Conservation (phyloP, 106 monocot species). For the Dendrobium chrysotoxum region DNA sequence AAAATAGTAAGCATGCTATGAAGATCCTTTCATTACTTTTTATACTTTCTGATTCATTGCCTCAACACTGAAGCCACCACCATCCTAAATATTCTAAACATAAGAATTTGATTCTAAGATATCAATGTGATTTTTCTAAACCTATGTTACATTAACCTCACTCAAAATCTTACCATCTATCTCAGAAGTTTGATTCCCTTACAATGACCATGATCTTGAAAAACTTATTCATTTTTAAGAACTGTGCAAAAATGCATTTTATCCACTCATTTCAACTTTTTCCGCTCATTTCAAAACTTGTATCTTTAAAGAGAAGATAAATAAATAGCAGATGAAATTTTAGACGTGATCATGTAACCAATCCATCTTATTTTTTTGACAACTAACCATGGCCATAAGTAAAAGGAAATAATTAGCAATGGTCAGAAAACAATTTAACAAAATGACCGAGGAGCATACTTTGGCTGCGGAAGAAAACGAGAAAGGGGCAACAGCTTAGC, state of each 20-base stretch:
- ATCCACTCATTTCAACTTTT: neutral
- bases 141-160: neutral
- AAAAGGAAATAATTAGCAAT: neutral
- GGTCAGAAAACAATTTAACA: neutral
- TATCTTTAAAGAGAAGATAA: neutral
- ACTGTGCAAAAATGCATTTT: neutral
- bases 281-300: neutral
- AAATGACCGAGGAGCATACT: slow-evolving; percentile 36
- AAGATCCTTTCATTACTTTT: neutral
- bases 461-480: slow-evolving; percentile 80
- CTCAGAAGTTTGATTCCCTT: too few relatives aligned
- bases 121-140: neutral
- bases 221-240: neutral
- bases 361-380: neutral
- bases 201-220: neutral
- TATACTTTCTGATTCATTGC: neutral
- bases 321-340: neutral
- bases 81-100: neutral
- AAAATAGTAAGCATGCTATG: neutral
- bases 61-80: neutral
- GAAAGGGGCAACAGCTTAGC: slow-evolving; percentile 71
- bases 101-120: neutral
- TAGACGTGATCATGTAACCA: neutral
- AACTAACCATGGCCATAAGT: neutral
- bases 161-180: neutral